These are phyloP conservation scores for Crepidotus variabilis DNA, from an alignment of 768 basidiomycete species.

Conservation along the genomic window DNA sequence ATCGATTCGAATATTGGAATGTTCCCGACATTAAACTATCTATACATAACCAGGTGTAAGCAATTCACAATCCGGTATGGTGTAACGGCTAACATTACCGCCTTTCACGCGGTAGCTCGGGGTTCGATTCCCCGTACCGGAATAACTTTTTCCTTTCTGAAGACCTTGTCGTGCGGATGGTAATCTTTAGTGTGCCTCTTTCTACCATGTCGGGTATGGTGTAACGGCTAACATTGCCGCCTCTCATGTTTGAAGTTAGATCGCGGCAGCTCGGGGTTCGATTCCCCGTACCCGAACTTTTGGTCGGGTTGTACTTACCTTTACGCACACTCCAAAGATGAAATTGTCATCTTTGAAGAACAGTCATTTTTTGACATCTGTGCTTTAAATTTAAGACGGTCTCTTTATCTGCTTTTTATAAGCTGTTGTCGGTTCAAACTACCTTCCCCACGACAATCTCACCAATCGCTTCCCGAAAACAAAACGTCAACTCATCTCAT, in stretches of 20 bases:
- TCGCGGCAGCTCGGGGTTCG: conserved; percentile 55
- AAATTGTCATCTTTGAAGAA: not conserved
- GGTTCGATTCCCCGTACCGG: conserved; percentile 56
- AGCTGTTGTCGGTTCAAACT: conserved; percentile 69
- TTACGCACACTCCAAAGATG: not conserved
- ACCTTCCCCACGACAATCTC: conserved; percentile 59
- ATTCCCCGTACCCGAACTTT: conserved; percentile 50
- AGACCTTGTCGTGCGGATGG: not conserved
- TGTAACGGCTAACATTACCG: not conserved
- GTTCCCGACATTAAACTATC: no score
- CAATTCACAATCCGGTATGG: not conserved
- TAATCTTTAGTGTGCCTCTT: not conserved
- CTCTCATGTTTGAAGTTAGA: conserved; percentile 32
- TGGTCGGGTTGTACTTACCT: not conserved
- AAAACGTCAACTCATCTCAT: conserved; percentile 66
- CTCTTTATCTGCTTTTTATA: no score
- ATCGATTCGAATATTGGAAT: no score
- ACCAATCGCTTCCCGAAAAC: conserved; percentile 67
- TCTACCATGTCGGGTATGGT: conserved; percentile 36
- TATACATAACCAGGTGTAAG: no score
- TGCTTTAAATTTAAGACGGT: conserved; percentile 88
- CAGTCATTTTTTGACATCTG: conserved; percentile 47
- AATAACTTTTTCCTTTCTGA: conserved; percentile 15
- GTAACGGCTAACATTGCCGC: conserved; percentile 68
- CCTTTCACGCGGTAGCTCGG: conserved; percentile 42